These are phyloP conservation scores for Pestalotiopsis sp. DNA, from an alignment of 2,329 filamentous ascomycete species.

Conservation along the genomic window DNA sequence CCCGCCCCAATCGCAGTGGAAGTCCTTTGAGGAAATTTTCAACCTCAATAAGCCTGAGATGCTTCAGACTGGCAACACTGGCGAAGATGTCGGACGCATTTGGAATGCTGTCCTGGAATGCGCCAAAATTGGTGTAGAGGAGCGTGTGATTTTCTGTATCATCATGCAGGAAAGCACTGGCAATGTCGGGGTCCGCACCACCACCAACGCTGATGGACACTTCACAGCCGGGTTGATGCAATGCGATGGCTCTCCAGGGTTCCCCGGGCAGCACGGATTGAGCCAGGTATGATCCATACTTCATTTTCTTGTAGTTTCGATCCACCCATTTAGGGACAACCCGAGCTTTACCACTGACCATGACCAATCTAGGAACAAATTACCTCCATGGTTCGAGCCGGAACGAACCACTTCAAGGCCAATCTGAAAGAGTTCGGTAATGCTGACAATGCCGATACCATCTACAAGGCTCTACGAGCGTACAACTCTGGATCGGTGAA, in stretches of 20 bases:
- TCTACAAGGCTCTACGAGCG: slow-evolving; percentile 41
- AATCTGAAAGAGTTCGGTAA: slow-evolving; percentile 31
- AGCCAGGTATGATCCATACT: slow-evolving; percentile 26
- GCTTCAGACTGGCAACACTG: slow-evolving; percentile 32
- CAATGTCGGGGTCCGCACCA: slow-evolving; percentile 38
- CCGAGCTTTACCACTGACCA: no score
- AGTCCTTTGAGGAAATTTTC: slow-evolving; percentile 36
- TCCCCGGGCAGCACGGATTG: slow-evolving; percentile 33
- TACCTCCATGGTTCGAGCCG: slow-evolving; percentile 34
- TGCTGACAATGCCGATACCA: slow-evolving; percentile 27
- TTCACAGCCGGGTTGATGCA: slow-evolving; percentile 43
- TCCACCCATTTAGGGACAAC: no score
- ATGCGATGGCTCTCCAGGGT: slow-evolving; percentile 36
- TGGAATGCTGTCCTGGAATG: slow-evolving; percentile 32
- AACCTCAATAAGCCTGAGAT: slow-evolving; percentile 36
- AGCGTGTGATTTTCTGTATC: slow-evolving; percentile 40
- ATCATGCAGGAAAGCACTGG: slow-evolving; percentile 44
- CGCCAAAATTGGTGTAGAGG: slow-evolving; percentile 35
- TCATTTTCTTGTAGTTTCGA: no score
- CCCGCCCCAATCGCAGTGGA: slow-evolving; percentile 34
- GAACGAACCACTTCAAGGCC: slow-evolving; percentile 30
- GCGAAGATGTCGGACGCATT: slow-evolving; percentile 35
- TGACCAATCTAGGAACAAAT: slow-evolving; percentile 29
- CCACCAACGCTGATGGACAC: slow-evolving; percentile 34
- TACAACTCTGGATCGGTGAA: slow-evolving; percentile 44